A percentile compares a stretch with the other conserved stretches of the same genome.
Conservation (phyloP, 805 yeast genomes). For the Lipomyces yamadae region DNA sequence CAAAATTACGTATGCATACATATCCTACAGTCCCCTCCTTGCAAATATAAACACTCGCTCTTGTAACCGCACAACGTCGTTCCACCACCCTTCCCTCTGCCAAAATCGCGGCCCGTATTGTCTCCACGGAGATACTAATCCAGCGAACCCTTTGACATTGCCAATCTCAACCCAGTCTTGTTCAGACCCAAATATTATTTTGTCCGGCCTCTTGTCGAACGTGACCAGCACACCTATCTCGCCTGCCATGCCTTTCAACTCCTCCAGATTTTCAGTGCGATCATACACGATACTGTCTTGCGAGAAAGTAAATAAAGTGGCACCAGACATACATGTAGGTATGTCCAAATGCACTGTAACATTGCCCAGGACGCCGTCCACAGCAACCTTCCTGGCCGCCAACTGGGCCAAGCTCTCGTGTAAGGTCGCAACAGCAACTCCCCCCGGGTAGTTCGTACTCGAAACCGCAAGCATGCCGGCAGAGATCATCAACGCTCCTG, state of each 20-base stretch:
- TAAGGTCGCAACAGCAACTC: slow-evolving; percentile 64
- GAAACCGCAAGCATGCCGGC: slow-evolving; percentile 63
- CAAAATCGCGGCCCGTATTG: slow-evolving; percentile 12
- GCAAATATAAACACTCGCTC: slow-evolving; percentile 28
- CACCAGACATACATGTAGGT: slow-evolving; percentile 86
- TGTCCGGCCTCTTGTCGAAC: slow-evolving; percentile 37
- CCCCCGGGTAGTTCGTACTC: slow-evolving; percentile 86
- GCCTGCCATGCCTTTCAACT: slow-evolving; percentile 52
- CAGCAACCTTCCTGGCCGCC: slow-evolving; percentile 83
- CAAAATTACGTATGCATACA: background rate
- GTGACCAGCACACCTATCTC: slow-evolving; percentile 59
- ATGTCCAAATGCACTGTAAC: slow-evolving; percentile 73
- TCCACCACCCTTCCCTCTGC: slow-evolving; percentile 26
- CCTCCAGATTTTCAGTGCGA: slow-evolving; percentile 64
- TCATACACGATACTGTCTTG: slow-evolving; percentile 60
- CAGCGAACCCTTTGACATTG: slow-evolving; percentile 49
- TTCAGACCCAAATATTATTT: slow-evolving; percentile 15
- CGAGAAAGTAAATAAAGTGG: slow-evolving; percentile 70
- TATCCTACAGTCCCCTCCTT: slow-evolving; percentile 13
- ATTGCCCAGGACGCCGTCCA: slow-evolving; percentile 71
- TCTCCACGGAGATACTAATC: slow-evolving; percentile 42
- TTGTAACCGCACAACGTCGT: slow-evolving; percentile 15
- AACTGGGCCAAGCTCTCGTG: slow-evolving; percentile 50
- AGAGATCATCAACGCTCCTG: slow-evolving; percentile 38
- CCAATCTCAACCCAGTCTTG: slow-evolving; percentile 53